Evolutionary conservation across 345 rosid genomes (phyloP), one percentile per base, ranked within the genome.

Genomic region (Gossypium anomalum): DNA sequence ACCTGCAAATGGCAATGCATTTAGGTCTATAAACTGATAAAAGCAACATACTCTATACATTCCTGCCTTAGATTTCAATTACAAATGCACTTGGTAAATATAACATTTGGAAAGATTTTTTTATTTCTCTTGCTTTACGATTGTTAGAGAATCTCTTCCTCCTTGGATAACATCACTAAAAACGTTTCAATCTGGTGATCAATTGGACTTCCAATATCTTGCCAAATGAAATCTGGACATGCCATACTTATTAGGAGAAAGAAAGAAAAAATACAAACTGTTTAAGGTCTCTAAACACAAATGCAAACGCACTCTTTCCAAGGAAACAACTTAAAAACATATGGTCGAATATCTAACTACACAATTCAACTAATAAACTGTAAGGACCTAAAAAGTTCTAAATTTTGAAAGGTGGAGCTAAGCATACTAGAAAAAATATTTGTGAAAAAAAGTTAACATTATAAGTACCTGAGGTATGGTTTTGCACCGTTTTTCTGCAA

Each of bases 391-490:
- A 62, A 34, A 8, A 8, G 4, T 1, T 3, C 41, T 13, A 61
- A 61, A 19, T 12, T 60, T 60, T 10, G 10, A 60, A 27, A 10
- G 5, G 1, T 44, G 71, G 38, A 67, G 38, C 55, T 12, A 13
- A 45, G 38, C 71, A 7, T 22, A 44, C 10, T 23, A 19, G 55
- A 19, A 53, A 38, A 63, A 63, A 38, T 4, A 25, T 58, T 68
- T 15, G 19, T 38, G 44, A 9, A 25, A 19, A 38, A 67, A 67
- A n/a, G 38, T 25, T 8, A 17, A 10, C 25, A 25, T 8, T 10
- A 16, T 2, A 61, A 22, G 44, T 71, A 91, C 97, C 88, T 91
- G 94, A 1, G 97, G 86, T 67, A 89, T 66, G 27, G 93, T 89
- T 78, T 92, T 92, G 64, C 79, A 82, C 80, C 93, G 82, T 70